These are phyloP conservation scores for Hypsizygus ulmarius DNA, from an alignment of 1,284 basidiomycete species.

Conservation along the genomic window DNA sequence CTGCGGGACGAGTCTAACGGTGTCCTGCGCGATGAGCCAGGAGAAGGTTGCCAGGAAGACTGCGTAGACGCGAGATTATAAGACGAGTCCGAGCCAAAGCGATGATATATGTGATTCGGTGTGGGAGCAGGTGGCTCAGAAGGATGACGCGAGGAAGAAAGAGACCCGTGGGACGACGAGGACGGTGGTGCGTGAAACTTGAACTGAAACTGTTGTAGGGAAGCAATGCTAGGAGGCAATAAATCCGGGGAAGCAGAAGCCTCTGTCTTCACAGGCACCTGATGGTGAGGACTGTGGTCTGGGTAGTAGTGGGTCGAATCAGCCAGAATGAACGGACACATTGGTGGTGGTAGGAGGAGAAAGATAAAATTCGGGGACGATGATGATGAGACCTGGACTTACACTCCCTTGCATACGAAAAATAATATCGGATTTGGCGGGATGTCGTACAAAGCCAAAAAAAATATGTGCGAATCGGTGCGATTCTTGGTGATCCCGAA, in stretches of 20 bases:
- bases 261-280: slow-evolving; percentile 34
- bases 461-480: slow-evolving; percentile 4
- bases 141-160: slow-evolving; percentile 31
- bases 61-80: slow-evolving; percentile 24
- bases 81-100: slow-evolving; percentile 27
- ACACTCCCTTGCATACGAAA: slow-evolving; percentile 19
- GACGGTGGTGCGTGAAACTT: slow-evolving; percentile 31
- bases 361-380: slow-evolving; percentile 8
- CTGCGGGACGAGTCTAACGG: slow-evolving; percentile 11
- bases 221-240: slow-evolving; percentile 28
- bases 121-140: slow-evolving; percentile 27
- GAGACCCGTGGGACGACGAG: slow-evolving; percentile 30
- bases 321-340: slow-evolving; percentile 21
- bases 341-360: slow-evolving; percentile 19
- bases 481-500: slow-evolving; percentile 12
- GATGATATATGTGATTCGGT: slow-evolving; percentile 32
- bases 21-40: slow-evolving; percentile 21
- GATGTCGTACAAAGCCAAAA: slow-evolving; percentile 11
- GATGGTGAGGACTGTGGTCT: slow-evolving; percentile 24
- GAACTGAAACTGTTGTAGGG: slow-evolving; percentile 35
- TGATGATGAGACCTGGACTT: slow-evolving; percentile 12
- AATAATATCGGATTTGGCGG: slow-evolving; percentile 17
- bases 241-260: slow-evolving; percentile 38
- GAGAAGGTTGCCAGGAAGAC: slow-evolving; percentile 27
- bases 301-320: slow-evolving; percentile 22